Percentiles rank a stretch among this genome's conserved stretches.
phyloP scores from a whole-genome alignment of 495 filamentous ascomycete genomes.

The Cercophora samala region DNA sequence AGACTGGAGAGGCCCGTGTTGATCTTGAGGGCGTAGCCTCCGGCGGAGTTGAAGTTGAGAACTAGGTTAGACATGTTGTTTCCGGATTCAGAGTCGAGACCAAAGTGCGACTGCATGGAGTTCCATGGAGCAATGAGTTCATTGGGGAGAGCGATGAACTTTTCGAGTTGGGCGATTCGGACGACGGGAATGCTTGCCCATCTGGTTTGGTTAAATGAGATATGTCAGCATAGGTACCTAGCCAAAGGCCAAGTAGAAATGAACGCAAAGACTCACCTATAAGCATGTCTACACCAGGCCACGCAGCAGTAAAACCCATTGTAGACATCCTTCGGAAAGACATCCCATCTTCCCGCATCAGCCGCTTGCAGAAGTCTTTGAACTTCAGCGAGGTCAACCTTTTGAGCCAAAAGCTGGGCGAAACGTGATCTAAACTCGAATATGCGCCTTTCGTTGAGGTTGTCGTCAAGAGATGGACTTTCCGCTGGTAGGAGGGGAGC shows the following conservation, averaged over 20 bases:
- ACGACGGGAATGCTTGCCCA: slow-evolving; percentile 47
- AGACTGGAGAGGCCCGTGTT: slow-evolving; percentile 33
- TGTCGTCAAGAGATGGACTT: slow-evolving; percentile 27
- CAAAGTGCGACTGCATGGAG: slow-evolving; percentile 38
- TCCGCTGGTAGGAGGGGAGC: slow-evolving; percentile 26
- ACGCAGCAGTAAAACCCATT: slow-evolving; percentile 43
- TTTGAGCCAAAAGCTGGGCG: slow-evolving; percentile 21
- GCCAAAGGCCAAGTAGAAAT: neutral
- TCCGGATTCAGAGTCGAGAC: slow-evolving; percentile 35
- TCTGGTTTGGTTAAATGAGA: slow-evolving; percentile 16
- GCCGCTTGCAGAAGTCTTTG: slow-evolving; percentile 23
- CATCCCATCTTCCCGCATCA: slow-evolving; percentile 28
- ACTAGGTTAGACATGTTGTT: slow-evolving; percentile 39
- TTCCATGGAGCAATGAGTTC: slow-evolving; percentile 39
- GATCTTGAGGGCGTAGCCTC: slow-evolving; percentile 31
- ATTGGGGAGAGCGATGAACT: slow-evolving; percentile 34
- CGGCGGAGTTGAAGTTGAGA: slow-evolving; percentile 34
- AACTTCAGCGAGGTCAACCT: slow-evolving; percentile 30
- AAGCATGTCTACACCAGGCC: slow-evolving; percentile 38
- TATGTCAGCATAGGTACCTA: neutral
- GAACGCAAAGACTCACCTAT: slow-evolving; percentile 21
- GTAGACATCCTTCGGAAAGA: slow-evolving; percentile 30
- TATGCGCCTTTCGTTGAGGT: slow-evolving; percentile 19
- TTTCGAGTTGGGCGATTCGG: slow-evolving; percentile 41
- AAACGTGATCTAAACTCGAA: slow-evolving; percentile 16